phyloP scores from a whole-genome alignment of 805 yeast species.

The Saturnispora zaruensis region DNA sequence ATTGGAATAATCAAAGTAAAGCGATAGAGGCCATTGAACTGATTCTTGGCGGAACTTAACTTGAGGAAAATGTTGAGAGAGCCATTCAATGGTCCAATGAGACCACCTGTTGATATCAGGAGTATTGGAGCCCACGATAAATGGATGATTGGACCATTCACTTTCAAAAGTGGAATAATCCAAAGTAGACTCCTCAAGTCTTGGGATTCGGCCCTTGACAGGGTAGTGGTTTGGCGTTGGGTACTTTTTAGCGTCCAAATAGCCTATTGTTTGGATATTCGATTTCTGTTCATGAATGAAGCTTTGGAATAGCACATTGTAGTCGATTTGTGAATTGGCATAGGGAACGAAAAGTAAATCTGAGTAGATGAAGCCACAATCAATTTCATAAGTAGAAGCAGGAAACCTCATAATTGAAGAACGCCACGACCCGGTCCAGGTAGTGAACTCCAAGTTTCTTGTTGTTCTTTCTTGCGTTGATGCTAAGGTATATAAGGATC shows the following conservation, averaged over 20 bases:
- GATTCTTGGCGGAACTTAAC: conserved; percentile 75
- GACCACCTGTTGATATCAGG: conserved; percentile 44
- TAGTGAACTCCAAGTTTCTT: conserved; percentile 12
- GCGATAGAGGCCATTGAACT: conserved; percentile 64
- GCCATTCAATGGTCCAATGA: conserved; percentile 44
- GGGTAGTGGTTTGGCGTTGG: conserved; percentile 12
- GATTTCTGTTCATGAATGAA: conserved; percentile 40
- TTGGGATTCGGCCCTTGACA: conserved; percentile 35
- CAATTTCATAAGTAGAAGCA: conserved; percentile 27
- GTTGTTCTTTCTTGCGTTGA: conserved; percentile 6
- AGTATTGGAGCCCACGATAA: conserved; percentile 29
- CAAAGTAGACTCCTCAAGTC: conserved; percentile 40
- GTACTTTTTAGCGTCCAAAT: conserved; percentile 9
- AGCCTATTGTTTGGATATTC: conserved; percentile 8
- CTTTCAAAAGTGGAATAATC: conserved; percentile 36
- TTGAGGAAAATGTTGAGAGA: conserved; percentile 47
- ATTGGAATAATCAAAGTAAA: conserved; percentile 53
- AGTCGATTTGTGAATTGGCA: conserved; percentile 68
- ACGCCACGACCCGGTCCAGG: conserved; percentile 83
- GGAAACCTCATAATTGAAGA: conserved; percentile 40
- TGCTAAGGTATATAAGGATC: conserved; percentile 38
- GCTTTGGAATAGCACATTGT: conserved; percentile 38
- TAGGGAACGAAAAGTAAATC: conserved; percentile 77
- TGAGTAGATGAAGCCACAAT: conserved; percentile 49
- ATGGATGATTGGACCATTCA: conserved; percentile 49